Conservation (phyloP, 768 basidiomycete genomes). For the Leucocoprinus leucothites region DNA sequence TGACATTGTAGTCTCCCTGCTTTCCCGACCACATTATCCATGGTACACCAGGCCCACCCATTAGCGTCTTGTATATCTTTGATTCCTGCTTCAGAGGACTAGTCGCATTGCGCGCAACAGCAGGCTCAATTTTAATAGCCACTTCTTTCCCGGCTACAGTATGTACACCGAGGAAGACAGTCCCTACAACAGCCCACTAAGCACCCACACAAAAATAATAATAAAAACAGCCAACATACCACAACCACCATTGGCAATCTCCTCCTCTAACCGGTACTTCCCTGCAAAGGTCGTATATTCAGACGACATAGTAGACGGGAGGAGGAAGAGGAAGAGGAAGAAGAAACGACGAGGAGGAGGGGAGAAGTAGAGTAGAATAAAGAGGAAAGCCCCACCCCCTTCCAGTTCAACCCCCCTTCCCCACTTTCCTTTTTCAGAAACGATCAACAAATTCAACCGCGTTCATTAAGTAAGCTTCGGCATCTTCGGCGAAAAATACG, state of each 20-base stretch:
- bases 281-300: conserved; percentile 54
- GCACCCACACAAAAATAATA: background rate
- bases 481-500: background rate
- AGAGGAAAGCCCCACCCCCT: background rate
- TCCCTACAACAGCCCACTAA: conserved; percentile 40
- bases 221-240: conserved; percentile 37
- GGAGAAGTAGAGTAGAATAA: background rate
- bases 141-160: conserved; percentile 81
- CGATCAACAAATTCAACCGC: conserved; percentile 11
- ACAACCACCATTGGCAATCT: conserved; percentile 79
- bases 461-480: conserved; percentile 11
- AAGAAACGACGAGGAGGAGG: background rate
- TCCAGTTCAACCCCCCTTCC: background rate
- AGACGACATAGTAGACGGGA: background rate
- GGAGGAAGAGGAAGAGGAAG: background rate
- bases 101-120: conserved; percentile 35
- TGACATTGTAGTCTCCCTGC: conserved; percentile 93
- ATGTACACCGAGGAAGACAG: conserved; percentile 77
- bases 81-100: conserved; percentile 85
- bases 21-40: conserved; percentile 92
- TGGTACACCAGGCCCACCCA: conserved; percentile 85
- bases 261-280: conserved; percentile 75
- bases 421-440: background rate
- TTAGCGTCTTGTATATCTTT: conserved; percentile 88
- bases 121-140: conserved; percentile 80